Evolutionary conservation across 805 yeast species (phyloP).

Genomic region (Starmerella asiatica): DNA sequence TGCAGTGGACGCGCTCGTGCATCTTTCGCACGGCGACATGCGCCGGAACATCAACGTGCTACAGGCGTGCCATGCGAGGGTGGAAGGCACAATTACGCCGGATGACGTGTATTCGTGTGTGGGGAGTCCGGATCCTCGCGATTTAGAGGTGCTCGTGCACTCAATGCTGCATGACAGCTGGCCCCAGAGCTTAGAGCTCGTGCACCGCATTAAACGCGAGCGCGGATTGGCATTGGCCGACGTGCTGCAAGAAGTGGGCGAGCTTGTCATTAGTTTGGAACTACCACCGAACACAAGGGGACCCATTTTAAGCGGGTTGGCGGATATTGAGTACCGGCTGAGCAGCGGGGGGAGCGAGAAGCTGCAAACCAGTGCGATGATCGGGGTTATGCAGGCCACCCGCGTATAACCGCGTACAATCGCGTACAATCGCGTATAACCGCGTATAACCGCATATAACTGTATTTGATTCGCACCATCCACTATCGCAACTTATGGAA

Average conservation of each 20-base stretch:
- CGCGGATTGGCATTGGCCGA: slow-evolving; percentile 89
- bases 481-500: no score
- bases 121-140: slow-evolving; percentile 88
- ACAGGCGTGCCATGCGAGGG: slow-evolving; percentile 84
- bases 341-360: slow-evolving; percentile 87
- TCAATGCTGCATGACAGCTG: slow-evolving; percentile 79
- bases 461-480: no score
- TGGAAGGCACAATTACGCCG: slow-evolving; percentile 44
- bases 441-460: no score
- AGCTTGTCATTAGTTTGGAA: slow-evolving; percentile 54
- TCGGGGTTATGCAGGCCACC: slow-evolving; percentile 63
- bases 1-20: slow-evolving; percentile 55
- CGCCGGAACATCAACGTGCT: slow-evolving; percentile 83
- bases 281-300: slow-evolving; percentile 50
- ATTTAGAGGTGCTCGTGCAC: slow-evolving; percentile 59
- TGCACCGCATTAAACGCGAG: slow-evolving; percentile 47
- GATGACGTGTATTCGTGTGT: slow-evolving; percentile 84
- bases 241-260: slow-evolving; percentile 61
- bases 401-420: no score
- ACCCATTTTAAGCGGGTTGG: slow-evolving; percentile 51
- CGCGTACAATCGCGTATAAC: no score
- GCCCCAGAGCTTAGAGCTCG: slow-evolving; percentile 57
- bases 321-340: slow-evolving; percentile 83
- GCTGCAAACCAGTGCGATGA: slow-evolving; percentile 77
- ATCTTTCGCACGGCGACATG: slow-evolving; percentile 88